Base-by-base conservation (phyloP, 1,284 basidiomycete species). In the Leccinum brunneo-olivaceum region DNA sequence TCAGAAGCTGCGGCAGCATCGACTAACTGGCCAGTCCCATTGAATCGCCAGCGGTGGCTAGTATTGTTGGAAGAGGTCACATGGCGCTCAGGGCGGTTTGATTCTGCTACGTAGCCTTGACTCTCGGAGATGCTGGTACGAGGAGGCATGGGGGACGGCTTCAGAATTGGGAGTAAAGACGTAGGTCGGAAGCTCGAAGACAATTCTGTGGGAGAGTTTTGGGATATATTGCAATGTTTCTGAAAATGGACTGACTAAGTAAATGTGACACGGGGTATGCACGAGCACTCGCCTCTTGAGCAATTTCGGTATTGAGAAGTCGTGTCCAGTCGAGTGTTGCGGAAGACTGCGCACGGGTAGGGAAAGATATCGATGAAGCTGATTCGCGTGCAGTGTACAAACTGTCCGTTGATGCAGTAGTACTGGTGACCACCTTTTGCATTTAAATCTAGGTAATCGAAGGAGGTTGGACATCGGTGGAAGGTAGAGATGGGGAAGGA, bases 21-120 rank as follows among this genome's bases (percentile, higher is more conserved):
- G 47, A 84, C 70, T 43, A 80, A 64, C 53, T 80, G 80, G 51
- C 77, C 81, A 44, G 68, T 76, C 44, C 67, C 71, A 54, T 77
- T 80, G 53, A 81, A 66, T 51, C 75, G 73, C 82, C 83, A 85
- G 50, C 77, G 74, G 46, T 66, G 72, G 36, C 41, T 69, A 47
- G 58, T 57, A 46, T 55, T 60, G 41, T 63, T 61, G 45, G 64
- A 30, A 30, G 50, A 16, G 30, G 57, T 51, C 43, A 64, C 56
- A 47, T 57, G 51, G 53, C 54, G 52, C 54, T 64, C 53, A 36
- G 66, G 42, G 38, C 52, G 61, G 42, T 58, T 50, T 32, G 55
- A 45, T 38, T 61, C 58, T 33, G 38, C 16, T 14, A 43, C 28
- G 33, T 50, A 60, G 15, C 41, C 40, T 16, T 49, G 20, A 29